Conservation (phyloP, 208 protist species). For the Trichomonas tenax region DNA sequence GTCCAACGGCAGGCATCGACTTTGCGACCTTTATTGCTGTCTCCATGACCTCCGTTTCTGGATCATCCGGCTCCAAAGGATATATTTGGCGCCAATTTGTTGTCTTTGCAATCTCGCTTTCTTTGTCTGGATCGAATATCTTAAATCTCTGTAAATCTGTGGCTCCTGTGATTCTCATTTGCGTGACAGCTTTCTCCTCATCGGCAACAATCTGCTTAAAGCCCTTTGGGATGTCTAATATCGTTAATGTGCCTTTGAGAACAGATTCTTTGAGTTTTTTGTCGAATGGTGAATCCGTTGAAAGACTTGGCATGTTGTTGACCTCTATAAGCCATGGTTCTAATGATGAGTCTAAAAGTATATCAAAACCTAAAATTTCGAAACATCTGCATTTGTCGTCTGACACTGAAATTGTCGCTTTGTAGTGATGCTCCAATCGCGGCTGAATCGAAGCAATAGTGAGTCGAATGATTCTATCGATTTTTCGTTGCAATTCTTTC, state of each 20-base stretch:
- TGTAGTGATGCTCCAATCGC: background rate
- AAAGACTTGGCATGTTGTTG: constrained; percentile 34
- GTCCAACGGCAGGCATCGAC: background rate
- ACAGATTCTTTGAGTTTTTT: background rate
- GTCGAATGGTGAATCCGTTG: background rate
- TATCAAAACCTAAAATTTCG: constrained; percentile 37
- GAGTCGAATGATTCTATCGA: background rate
- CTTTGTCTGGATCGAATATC: background rate
- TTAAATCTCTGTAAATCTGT: background rate
- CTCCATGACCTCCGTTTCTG: background rate
- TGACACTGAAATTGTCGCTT: background rate
- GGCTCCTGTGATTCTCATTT: background rate
- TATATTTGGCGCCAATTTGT: background rate
- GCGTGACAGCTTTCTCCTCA: background rate
- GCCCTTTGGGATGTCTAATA: background rate
- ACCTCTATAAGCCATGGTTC: constrained; percentile 37
- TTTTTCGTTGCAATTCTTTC: background rate
- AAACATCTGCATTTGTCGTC: constrained; percentile 27
- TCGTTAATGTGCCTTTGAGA: background rate
- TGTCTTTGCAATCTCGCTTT: background rate
- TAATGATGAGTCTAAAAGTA: constrained; percentile 29
- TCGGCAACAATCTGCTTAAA: background rate
- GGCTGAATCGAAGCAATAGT: background rate
- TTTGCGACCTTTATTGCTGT: background rate
- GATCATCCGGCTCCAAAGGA: background rate